Evolutionary conservation across 2,329 filamentous ascomycete species (phyloP).

Genomic region (Coniella lustricola): DNA sequence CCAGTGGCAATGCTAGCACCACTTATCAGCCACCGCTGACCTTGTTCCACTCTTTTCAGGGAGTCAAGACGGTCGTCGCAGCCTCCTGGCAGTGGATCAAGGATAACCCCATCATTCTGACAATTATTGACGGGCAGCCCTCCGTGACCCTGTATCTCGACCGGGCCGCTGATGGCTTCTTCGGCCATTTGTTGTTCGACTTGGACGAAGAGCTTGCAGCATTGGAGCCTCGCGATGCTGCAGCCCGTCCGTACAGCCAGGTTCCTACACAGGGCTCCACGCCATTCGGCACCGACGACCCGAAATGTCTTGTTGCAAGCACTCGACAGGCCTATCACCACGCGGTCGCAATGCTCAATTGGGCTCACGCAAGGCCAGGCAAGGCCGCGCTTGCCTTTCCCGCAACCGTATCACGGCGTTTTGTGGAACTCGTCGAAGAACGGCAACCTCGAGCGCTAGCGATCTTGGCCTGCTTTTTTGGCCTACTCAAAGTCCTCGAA

Average conservation of each 20-base stretch:
- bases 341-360: conserved; percentile 59
- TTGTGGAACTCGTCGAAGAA: conserved; percentile 51
- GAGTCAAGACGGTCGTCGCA: conserved; percentile 58
- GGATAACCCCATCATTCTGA: conserved; percentile 48
- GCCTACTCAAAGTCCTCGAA: conserved; percentile 55
- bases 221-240: conserved; percentile 19
- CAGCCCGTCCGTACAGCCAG: conserved; percentile 9
- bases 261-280: conserved; percentile 4
- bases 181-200: conserved; percentile 51
- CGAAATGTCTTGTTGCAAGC: conserved; percentile 20
- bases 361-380: conserved; percentile 55
- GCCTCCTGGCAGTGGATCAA: conserved; percentile 59
- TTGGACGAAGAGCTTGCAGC: conserved; percentile 47
- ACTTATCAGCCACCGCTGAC: conserved; percentile 53
- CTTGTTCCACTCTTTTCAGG: conserved; percentile 63
- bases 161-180: conserved; percentile 48
- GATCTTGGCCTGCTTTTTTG: conserved; percentile 61
- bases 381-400: conserved; percentile 56
- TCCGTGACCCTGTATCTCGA: conserved; percentile 54
- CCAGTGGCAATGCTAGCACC: conserved; percentile 17
- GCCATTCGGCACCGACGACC: conserved; percentile 18
- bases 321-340: conserved; percentile 54
- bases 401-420: conserved; percentile 55
- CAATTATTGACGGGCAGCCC: conserved; percentile 58
- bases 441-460: conserved; percentile 55